Evolutionary conservation across 495 filamentous ascomycete species (phyloP).

Genomic region (Rostrohypoxylon terebratum): DNA sequence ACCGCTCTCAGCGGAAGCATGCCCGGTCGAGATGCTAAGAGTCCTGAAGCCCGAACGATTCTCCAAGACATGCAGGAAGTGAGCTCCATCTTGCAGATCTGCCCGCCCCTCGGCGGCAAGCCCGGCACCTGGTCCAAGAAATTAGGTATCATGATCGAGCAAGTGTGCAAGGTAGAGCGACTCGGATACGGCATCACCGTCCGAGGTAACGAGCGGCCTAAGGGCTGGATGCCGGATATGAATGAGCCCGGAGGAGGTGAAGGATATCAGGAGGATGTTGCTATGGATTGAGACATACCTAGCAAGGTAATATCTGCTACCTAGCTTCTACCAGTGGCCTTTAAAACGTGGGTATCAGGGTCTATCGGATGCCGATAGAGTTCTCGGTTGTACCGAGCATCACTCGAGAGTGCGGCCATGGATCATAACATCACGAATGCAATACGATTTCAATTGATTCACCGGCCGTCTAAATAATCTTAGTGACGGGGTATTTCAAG

Average conservation of each 20-base stretch:
- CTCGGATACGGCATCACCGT: slow-evolving; percentile 88
- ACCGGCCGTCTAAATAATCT: neutral
- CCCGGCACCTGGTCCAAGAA: slow-evolving; percentile 72
- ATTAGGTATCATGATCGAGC: slow-evolving; percentile 83
- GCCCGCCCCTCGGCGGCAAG: slow-evolving; percentile 65
- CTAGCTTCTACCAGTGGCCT: neutral
- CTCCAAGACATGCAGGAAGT: slow-evolving; percentile 80
- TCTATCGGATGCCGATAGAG: neutral
- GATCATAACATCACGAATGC: neutral
- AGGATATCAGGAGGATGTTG: slow-evolving; percentile 37
- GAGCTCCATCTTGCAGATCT: slow-evolving; percentile 75
- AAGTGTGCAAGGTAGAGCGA: slow-evolving; percentile 93
- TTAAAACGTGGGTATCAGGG: neutral
- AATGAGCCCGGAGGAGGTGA: slow-evolving; percentile 51
- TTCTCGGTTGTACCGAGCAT: neutral
- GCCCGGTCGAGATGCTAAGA: slow-evolving; percentile 29
- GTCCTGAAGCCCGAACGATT: slow-evolving; percentile 61
- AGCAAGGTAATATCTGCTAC: neutral
- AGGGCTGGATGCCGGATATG: slow-evolving; percentile 91
- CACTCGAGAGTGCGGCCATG: neutral
- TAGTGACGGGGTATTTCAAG: neutral
- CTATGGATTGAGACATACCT: slow-evolving; percentile 36
- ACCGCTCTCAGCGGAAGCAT: slow-evolving; percentile 71
- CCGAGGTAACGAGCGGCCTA: slow-evolving; percentile 86
- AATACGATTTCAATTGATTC: neutral